Base-by-base conservation (phyloP, 2,329 filamentous ascomycete species). In the Emergomyces pasteurianus region DNA sequence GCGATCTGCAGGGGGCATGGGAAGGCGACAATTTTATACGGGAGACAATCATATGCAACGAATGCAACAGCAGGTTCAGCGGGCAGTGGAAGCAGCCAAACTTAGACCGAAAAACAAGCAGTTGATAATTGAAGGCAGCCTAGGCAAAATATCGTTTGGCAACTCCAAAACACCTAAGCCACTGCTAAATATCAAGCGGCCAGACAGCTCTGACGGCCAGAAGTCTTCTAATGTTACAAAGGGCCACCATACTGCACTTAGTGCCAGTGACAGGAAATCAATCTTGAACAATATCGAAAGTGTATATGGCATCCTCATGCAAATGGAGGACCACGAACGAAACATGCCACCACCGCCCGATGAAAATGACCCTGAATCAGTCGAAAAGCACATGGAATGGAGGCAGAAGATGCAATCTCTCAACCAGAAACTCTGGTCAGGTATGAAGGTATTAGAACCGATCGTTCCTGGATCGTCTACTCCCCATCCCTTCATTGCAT, bases 21-120 rank as follows among this genome's bases (percentile, higher is more conserved):
- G 73, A 53, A 78, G 91, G 64, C 84, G 91, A 65, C 86, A 94
- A 67, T 85, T 86, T 63, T 84, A 90, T 62, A 90, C 88, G 50
- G 91, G 90, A 21, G 94, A 99, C 73, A 99, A 96, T 72, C 94
- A 99, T 71, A 90, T 97, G 78, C 94, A 97, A 73, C 87, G 94
- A 60, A 99, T 99, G 94, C 92, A 99, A 74, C 94, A 99, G 75
- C 94, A 99, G 74, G 95, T 99, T 14, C 92, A 96, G 73, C 86
- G 94, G 61, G 94, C 94, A 28, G 94, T 99, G 0, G 94, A 99
- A 71, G 94, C 94, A 0, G 94, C 94, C 58, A 99, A 97, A 78
- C 90, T 91, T 63, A 92, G 95, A 75, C 94, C 94, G 14, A 99
- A 99, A 80, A 96, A 95, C 71, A 95, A 95, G 70, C 92, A 96